Evolutionary conservation across 176 grass and related monocot genomes (phyloP), one percentile per base, ranked within the genome.

Genomic region (Cenchrus americanus): DNA sequence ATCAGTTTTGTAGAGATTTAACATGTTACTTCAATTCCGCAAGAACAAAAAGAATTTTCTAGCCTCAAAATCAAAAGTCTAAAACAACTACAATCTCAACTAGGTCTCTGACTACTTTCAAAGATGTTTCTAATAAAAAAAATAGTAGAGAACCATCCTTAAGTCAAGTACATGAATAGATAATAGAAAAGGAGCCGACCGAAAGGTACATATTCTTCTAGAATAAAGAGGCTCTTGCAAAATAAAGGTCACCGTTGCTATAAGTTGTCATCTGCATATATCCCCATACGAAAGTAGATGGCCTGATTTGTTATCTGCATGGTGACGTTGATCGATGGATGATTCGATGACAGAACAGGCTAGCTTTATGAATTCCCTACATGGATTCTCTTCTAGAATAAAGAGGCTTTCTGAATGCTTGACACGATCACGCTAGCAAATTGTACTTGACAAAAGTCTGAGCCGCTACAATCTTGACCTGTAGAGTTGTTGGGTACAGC

Each of bases 221-320:
- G 57, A 60, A 77, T 62, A 81, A 69, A 69, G 49, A 69, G 34
- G 37, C 14, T 26, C 21, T 43, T 68, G 49, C n/a, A 82, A 71
- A 81, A 81, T 23, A 53, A 69, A 81, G 12, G 34, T 49, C 8
- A 41, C 63, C 52, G 14, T 34, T 30, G 34, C 32, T 46, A 53
- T 46, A 53, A 66, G 17, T 50, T 86, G 60, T 81, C 69, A 37
- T 37, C 43, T 44, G 78, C 50, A 76, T 68, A 87, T 87, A 81
- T 87, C 30, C 18, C 27, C 30, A 60, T n/a, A 60, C 15, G 71
- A 47, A 22, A 58, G 19, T 81, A 78, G 72, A 10, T 57, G 24
- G 9, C 52, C 9, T 69, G 30, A 69, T 67, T 57, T 47, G n/a
- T 13, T 44, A 18, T 23, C 14, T 42, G 48, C 55, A 42, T 63